phyloP scores from a whole-genome alignment of 768 basidiomycete genomes.

The Hebeloma cylindrosporum region DNA sequence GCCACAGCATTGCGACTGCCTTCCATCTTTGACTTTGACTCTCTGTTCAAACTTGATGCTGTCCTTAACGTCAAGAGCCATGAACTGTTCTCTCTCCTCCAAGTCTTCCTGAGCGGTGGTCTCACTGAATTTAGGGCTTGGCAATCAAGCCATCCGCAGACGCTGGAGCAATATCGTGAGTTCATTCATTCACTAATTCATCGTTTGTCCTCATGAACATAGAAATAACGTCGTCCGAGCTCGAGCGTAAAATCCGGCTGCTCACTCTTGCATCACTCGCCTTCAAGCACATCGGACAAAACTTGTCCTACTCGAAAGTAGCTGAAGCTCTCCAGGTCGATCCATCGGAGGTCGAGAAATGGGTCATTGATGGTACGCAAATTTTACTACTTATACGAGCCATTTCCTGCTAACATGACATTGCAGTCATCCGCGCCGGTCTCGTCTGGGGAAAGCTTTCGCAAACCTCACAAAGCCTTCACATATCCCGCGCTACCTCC shows the following conservation, averaged over 20 bases:
- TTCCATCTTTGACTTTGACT: slow-evolving; percentile 76
- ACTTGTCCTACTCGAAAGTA: slow-evolving; percentile 70
- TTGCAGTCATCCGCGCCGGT: slow-evolving; percentile 74
- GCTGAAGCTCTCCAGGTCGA: slow-evolving; percentile 67
- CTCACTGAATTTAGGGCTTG: slow-evolving; percentile 63
- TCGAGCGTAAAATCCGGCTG: slow-evolving; percentile 80
- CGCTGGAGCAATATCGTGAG: slow-evolving; percentile 61
- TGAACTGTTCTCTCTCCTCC: slow-evolving; percentile 72
- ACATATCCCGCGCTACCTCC: slow-evolving; percentile 70
- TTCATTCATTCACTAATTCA: slow-evolving; percentile 5
- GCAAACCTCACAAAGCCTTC: slow-evolving; percentile 72
- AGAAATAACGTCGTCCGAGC: slow-evolving; percentile 39
- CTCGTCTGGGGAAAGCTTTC: slow-evolving; percentile 82
- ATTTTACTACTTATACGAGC: slow-evolving; percentile 1
- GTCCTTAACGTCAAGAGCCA: slow-evolving; percentile 65
- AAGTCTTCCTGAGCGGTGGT: slow-evolving; percentile 68
- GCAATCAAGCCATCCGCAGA: slow-evolving; percentile 47
- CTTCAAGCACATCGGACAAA: slow-evolving; percentile 73
- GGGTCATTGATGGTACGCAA: slow-evolving; percentile 79
- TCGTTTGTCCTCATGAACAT: neutral
- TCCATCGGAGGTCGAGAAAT: slow-evolving; percentile 70
- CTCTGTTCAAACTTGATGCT: slow-evolving; percentile 73
- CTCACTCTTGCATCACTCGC: slow-evolving; percentile 74
- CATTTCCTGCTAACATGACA: slow-evolving; percentile 7
- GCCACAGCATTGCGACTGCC: slow-evolving; percentile 65